A percentile compares a stretch with the other conserved stretches of the same genome.
These are phyloP conservation scores for Dryadomyces quercus-mongolicae DNA, from an alignment of 2,329 filamentous ascomycete genomes.

Conservation along the genomic window DNA sequence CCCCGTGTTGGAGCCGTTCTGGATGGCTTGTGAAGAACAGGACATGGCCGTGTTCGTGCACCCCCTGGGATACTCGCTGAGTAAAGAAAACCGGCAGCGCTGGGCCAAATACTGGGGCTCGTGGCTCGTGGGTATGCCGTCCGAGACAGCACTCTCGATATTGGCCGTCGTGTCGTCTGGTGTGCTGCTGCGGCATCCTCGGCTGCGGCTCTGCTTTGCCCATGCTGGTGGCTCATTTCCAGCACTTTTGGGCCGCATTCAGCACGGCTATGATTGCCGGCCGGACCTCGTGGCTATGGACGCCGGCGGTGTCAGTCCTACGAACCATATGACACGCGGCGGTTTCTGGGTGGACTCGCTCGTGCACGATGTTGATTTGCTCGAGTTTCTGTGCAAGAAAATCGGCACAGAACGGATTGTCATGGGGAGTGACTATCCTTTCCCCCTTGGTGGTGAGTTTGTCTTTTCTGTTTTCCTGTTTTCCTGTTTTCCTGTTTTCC, in stretches of 20 bases:
- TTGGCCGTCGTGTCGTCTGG: background rate
- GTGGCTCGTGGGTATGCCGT: conserved; percentile 2
- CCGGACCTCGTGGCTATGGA: background rate
- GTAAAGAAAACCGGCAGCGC: background rate
- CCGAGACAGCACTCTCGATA: conserved; percentile 1
- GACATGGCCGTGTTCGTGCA: conserved; percentile 5
- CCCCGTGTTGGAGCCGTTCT: background rate
- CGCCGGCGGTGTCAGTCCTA: conserved; percentile 1
- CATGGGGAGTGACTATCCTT: conserved; percentile 3
- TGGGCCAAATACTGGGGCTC: conserved; percentile 2
- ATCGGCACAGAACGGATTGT: background rate
- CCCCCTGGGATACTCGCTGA: conserved; percentile 1
- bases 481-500: background rate
- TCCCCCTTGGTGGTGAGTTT: background rate
- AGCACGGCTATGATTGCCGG: conserved; percentile 3
- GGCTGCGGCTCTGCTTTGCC: conserved; percentile 2
- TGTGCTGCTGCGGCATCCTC: background rate
- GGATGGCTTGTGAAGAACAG: background rate
- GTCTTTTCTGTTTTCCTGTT: background rate
- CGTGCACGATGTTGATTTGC: conserved; percentile 3
- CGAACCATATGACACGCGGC: background rate
- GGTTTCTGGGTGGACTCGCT: conserved; percentile 3
- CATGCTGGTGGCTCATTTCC: conserved; percentile 2
- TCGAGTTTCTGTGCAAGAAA: conserved; percentile 3
- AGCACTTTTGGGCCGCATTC: conserved; percentile 1